These are phyloP conservation scores for Exophiala sideris DNA, from an alignment of 2,329 filamentous ascomycete species.

Conservation along the genomic window DNA sequence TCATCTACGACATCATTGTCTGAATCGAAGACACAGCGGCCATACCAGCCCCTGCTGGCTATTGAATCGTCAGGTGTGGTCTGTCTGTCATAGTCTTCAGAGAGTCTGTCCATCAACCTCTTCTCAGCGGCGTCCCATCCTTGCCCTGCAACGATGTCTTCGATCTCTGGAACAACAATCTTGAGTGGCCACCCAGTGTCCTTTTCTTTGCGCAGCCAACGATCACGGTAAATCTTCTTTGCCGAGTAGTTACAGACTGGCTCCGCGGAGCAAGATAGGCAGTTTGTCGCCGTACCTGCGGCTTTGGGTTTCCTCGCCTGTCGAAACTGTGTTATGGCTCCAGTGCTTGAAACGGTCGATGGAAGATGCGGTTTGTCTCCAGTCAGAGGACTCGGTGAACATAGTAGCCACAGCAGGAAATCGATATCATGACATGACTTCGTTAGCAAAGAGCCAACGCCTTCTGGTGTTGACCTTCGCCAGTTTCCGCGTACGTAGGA, in stretches of 20 bases:
- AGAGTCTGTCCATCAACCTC: conserved; percentile 48
- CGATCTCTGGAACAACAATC: conserved; percentile 89
- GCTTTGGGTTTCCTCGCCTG: conserved; percentile 68
- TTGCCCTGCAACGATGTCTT: conserved; percentile 59
- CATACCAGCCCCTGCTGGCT: conserved; percentile 66
- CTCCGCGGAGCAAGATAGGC: conserved; percentile 73
- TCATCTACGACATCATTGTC: conserved; percentile 95
- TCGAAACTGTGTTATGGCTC: conserved; percentile 74
- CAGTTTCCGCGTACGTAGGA: conserved; percentile 91
- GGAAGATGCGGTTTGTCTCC: conserved; percentile 65
- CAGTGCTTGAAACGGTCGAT: conserved; percentile 69
- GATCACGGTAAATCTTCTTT: conserved; percentile 73
- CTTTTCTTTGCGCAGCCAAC: conserved; percentile 59
- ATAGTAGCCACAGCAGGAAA: conserved; percentile 85
- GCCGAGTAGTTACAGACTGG: conserved; percentile 79
- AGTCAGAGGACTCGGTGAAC: conserved; percentile 58
- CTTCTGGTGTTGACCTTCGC: conserved; percentile 71
- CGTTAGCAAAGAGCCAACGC: conserved; percentile 76
- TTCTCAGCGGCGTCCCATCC: conserved; percentile 51
- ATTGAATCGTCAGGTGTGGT: conserved; percentile 53
- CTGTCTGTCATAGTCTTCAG: conserved; percentile 55
- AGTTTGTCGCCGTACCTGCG: conserved; percentile 80
- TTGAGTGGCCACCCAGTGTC: conserved; percentile 78
- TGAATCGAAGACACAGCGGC: conserved; percentile 88
- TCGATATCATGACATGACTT: conserved; percentile 98